Percentiles rank a stretch among this genome's conserved stretches.
These are phyloP conservation scores for Saccharomycopsis hybrid DNA, from an alignment of 1,139 yeast species.

Conservation along the genomic window DNA sequence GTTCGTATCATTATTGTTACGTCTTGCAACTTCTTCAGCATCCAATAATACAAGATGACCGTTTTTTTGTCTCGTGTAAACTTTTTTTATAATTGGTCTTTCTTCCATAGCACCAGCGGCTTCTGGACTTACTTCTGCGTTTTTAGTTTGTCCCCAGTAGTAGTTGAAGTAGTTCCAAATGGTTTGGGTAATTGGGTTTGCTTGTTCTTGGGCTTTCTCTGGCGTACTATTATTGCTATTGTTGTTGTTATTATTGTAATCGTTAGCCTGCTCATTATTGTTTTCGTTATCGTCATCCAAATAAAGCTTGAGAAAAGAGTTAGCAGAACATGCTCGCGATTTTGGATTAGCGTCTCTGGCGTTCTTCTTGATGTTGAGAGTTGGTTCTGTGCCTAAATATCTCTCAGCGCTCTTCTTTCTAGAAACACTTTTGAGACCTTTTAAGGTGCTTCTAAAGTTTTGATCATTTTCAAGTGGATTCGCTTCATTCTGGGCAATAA, in stretches of 20 bases:
- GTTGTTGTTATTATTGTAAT: no score
- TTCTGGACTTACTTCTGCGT: background rate
- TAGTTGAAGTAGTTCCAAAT: constrained; percentile 12
- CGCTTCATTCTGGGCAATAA: constrained; percentile 6
- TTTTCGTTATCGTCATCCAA: no score
- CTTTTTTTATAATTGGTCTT: constrained; percentile 7
- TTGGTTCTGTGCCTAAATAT: no score
- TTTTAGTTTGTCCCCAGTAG: constrained; percentile 8
- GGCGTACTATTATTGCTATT: no score
- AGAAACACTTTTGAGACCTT: constrained; percentile 1
- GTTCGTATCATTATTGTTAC: no score
- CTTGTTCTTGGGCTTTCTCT: background rate
- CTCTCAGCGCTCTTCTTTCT: no score
- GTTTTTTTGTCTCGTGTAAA: constrained; percentile 11
- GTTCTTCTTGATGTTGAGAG: background rate
- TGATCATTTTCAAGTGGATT: constrained; percentile 5
- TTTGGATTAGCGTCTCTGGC: background rate
- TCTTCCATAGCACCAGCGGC: background rate
- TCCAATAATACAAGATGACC: constrained; percentile 7
- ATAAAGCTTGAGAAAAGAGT: no score
- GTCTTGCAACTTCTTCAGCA: background rate
- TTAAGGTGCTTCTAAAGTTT: background rate
- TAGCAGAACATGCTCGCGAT: background rate
- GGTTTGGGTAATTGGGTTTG: background rate
- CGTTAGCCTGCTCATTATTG: no score